Evolutionary conservation across 2,329 filamentous ascomycete species (phyloP), one percentile per base, ranked within the genome.

Genomic region (Fusarium sp.): DNA sequence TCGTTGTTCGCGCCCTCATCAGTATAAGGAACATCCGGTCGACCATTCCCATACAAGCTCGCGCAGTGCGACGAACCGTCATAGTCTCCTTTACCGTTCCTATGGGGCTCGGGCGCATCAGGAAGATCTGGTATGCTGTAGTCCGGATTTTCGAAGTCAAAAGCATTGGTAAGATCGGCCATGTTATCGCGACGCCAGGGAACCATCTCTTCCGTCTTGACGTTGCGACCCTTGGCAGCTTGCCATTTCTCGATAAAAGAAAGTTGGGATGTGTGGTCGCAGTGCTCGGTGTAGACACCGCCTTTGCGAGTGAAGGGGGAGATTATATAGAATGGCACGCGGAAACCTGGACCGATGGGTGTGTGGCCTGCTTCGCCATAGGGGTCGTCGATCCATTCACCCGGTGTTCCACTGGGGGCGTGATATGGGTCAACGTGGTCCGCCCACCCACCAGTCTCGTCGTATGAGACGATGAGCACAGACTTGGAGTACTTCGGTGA

Each of bases 181-280:
- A 64, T 64, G 30, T 58, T 64, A 6, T 64, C 30, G 0, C 59
- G 62, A 4, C 62, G 62, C 62, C 62, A 64, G 1, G 49, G 59
- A 3, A 64, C 44, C 13, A 64, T 22, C 22, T 64, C 24, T 0
- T 58, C 51, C 0, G 62, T 40, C 15, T 29, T 45, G 16, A 64
- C 62, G 6, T 64, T 22, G 0, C 62, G 51, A 9, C 62, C 62
- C 25, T 64, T 64, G 2, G 62, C 62, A 32, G 59, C 59, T 1
- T 64, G 62, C 62, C 62, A 64, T 6, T 34, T 58, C 15, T 64
- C 62, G 3, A 64, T 64, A 2, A 64, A 64, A 0, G 44, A 8
- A 0, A 64, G 4, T 0, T 64, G 62, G 18, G 62, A 64, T 0
- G 62, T 64, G 3, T 64, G 62, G 2, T 64, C 62, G 6, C 44